phyloP scores from a whole-genome alignment of 345 rosid genomes.

The Excoecaria agallocha region DNA sequence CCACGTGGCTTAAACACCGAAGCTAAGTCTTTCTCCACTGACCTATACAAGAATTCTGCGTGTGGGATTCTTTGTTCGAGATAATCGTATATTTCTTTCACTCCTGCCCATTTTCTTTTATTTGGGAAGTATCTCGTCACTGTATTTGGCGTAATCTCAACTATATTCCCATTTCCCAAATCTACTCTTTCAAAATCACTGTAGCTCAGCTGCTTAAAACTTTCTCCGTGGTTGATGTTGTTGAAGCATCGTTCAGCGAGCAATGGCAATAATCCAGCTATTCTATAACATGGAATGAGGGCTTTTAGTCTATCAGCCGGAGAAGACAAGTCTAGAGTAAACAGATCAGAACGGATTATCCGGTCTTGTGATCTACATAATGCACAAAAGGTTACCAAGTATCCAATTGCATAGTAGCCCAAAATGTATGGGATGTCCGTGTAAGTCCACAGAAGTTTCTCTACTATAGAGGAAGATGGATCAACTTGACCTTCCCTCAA shows the following conservation, averaged over 20 bases:
- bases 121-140: constrained; percentile 53
- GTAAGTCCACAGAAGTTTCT: constrained; percentile 85
- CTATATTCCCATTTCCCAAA: constrained; percentile 39
- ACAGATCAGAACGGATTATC: constrained; percentile 65
- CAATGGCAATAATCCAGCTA: constrained; percentile 67
- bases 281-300: constrained; percentile 78
- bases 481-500: constrained; percentile 57
- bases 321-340: constrained; percentile 60
- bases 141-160: constrained; percentile 75
- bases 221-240: constrained; percentile 23
- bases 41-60: constrained; percentile 50
- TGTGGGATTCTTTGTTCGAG: constrained; percentile 84
- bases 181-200: constrained; percentile 75
- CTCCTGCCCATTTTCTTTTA: constrained; percentile 62
- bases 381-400: constrained; percentile 73
- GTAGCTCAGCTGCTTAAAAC: constrained; percentile 37
- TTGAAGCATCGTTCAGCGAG: constrained; percentile 64
- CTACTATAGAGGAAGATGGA: constrained; percentile 61
- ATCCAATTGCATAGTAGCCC: constrained; percentile 82
- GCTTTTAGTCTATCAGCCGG: constrained; percentile 64
- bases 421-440: constrained; percentile 78
- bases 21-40: constrained; percentile 55
- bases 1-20: constrained; percentile 84
- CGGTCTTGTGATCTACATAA: constrained; percentile 65
- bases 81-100: constrained; percentile 73